These are phyloP conservation scores for Porphyrellus cyaneotinctus DNA, from an alignment of 768 basidiomycete genomes.

Conservation along the genomic window DNA sequence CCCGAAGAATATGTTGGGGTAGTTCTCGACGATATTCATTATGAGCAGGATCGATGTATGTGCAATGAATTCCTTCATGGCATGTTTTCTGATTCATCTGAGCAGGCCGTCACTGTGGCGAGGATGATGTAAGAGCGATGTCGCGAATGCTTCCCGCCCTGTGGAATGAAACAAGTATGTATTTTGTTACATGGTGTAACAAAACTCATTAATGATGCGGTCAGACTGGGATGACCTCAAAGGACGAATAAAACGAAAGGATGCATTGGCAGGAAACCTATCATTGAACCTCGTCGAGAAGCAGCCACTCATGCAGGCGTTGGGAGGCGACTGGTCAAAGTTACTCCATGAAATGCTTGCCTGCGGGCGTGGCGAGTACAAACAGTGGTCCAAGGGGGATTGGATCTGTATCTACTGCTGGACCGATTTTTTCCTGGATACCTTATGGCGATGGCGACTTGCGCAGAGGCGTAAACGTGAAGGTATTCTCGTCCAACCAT, in stretches of 20 bases:
- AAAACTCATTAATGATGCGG: too few species aligned
- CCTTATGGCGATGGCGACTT: too few species aligned
- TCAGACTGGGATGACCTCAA: slow-evolving; percentile 3
- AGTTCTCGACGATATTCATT: neutral
- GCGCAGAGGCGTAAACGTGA: too few species aligned
- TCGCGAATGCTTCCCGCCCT: neutral
- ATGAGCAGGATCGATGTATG: neutral
- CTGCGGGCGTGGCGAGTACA: too few species aligned
- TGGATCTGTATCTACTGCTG: too few species aligned
- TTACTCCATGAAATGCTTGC: neutral
- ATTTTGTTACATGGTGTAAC: neutral
- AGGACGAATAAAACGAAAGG: too few species aligned
- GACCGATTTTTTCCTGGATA: too few species aligned
- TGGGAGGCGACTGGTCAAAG: neutral
- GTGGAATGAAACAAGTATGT: slow-evolving; percentile 1
- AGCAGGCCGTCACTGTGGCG: too few species aligned
- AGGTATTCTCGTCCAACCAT: too few species aligned
- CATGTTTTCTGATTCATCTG: too few species aligned
- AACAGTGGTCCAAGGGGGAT: too few species aligned
- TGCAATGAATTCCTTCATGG: neutral
- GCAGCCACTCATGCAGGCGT: neutral
- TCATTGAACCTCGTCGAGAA: neutral
- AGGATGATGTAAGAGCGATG: too few species aligned
- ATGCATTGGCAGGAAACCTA: neutral
- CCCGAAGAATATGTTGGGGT: neutral